Percentiles rank a stretch among this genome's conserved stretches.
Evolutionary conservation across 2,329 filamentous ascomycete genomes (phyloP).

Genomic region (Stachybotrys elegans): DNA sequence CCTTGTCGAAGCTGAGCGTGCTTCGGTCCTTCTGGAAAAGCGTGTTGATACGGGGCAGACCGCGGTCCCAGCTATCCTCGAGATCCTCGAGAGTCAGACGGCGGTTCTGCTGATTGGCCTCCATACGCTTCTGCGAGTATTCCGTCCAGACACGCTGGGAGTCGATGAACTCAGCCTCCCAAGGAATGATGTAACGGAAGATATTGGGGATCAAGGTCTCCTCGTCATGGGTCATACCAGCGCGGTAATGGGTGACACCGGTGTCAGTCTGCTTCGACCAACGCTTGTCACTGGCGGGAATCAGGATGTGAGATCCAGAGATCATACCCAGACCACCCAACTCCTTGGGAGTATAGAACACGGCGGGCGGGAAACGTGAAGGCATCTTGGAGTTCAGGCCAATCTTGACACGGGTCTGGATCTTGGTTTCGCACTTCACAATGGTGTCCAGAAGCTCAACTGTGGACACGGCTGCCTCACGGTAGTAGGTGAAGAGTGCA

Average conservation of each 20-base stretch:
- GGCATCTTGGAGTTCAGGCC: constrained; percentile 99
- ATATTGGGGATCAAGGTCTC: constrained; percentile 98
- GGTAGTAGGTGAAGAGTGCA: constrained; percentile 96
- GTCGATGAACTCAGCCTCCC: constrained; percentile 98
- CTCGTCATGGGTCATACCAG: constrained; percentile 97
- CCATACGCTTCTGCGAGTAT: constrained; percentile 94
- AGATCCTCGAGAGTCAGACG: constrained; percentile 91
- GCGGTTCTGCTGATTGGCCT: constrained; percentile 96
- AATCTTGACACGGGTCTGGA: constrained; percentile 98
- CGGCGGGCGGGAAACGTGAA: constrained; percentile 93
- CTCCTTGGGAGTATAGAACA: constrained; percentile 98
- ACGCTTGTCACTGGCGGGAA: constrained; percentile 93
- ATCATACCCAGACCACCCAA: constrained; percentile 98
- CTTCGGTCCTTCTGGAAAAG: constrained; percentile 98
- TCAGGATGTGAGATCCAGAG: constrained; percentile 94
- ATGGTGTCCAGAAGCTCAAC: constrained; percentile 93
- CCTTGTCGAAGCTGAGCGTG: constrained; percentile 96
- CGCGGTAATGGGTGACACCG: constrained; percentile 92
- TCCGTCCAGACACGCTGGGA: constrained; percentile 99
- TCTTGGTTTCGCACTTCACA: constrained; percentile 99
- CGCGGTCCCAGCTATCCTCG: constrained; percentile 97
- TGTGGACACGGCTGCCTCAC: constrained; percentile 93
- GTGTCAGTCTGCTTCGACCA: constrained; percentile 98
- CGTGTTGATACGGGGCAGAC: constrained; percentile 95
- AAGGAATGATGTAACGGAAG: constrained; percentile 98